phyloP scores from a whole-genome alignment of 2,329 filamentous ascomycete genomes.

The Colletotrichum graminicola region DNA sequence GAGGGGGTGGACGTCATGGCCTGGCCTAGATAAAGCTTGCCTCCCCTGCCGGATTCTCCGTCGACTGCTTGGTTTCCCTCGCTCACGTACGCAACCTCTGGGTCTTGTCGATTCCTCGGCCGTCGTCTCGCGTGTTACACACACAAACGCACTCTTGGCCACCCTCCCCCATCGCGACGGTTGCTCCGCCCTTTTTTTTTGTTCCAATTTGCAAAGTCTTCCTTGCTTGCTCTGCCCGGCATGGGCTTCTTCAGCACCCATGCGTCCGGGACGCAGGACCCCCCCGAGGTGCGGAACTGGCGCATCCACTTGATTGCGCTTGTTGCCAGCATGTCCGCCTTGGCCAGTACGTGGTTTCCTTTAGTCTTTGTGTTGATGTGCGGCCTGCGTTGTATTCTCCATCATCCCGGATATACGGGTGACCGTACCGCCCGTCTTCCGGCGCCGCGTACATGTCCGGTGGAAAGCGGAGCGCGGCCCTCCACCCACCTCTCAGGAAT shows the following conservation, averaged over 20 bases:
- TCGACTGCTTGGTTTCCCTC: not conserved
- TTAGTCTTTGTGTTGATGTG: not conserved
- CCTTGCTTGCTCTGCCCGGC: constrained; percentile 5
- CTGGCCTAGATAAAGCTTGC: constrained; percentile 39
- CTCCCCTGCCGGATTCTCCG: constrained; percentile 9
- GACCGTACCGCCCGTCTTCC: not conserved
- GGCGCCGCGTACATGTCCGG: too few species aligned
- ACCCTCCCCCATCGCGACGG: not conserved
- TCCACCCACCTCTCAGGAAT: not conserved
- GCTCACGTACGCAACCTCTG: constrained; percentile 20
- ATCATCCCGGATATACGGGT: too few species aligned
- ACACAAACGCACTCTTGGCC: not conserved
- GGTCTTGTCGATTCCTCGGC: constrained; percentile 3
- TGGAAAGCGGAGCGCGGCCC: not conserved
- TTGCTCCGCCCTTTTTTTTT: not conserved
- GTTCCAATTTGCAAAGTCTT: too few species aligned
- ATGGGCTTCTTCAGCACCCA: constrained; percentile 48
- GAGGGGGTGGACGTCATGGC: constrained; percentile 23
- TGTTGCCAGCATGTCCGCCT: constrained; percentile 47
- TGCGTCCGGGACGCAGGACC: constrained; percentile 45
- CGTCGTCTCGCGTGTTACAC: not conserved
- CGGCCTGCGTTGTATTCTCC: too few species aligned
- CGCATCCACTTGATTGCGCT: constrained; percentile 47
- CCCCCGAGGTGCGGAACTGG: constrained; percentile 47
- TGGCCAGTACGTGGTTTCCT: constrained; percentile 43